Base-by-base conservation (phyloP, 2,329 filamentous ascomycete genomes). In the Microcyclosporella mali region DNA sequence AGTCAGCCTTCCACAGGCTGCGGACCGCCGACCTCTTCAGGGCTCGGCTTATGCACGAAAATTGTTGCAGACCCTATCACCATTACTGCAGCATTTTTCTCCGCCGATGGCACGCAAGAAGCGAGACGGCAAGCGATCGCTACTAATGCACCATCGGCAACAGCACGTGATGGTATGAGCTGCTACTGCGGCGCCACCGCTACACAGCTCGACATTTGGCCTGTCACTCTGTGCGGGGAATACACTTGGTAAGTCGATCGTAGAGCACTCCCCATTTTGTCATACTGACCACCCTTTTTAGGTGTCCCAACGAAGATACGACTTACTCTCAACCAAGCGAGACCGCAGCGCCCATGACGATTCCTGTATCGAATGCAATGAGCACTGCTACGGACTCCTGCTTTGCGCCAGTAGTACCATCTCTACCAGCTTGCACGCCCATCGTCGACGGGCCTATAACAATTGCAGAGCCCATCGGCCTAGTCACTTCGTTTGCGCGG, bases 191-290 rank as follows among this genome's bases (percentile, higher is more conserved):
- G 27, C 11, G 33, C 15, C 18, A 37, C 33, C 7, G 14, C 21
- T 10, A 21, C 35, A 1, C 12, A 32, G 15, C 14, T 34, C 12
- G 35, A 19, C 27, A 30, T 43, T n/a, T 43, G 41, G 30, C 35
- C 35, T 4, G 41, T 38, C 9, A 37, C 34, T 4, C 18, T 43
- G 3, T 38, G 35, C 19, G 35, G 35, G 11, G 37, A 31, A n/a
- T 32, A 17, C 6, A 43, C 34, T 3, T 43, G 29, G 28, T 38
- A 34, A 25, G 21, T 9, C n/a, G n/a, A 25, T 4, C 21, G 9
- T 25, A 25, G 9, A 25, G 21, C 21, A 9, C 9, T 25, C 21
- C 21, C 21, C 21, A 25, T 4, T 6, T 6, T 9, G 6, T 25
- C 4, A 25, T 9, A 9, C 21, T 25, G 21, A 25, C 21, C 21